These are phyloP conservation scores for Arachis hypogaea DNA, from an alignment of 306 rosid species.

Conservation along the genomic window DNA sequence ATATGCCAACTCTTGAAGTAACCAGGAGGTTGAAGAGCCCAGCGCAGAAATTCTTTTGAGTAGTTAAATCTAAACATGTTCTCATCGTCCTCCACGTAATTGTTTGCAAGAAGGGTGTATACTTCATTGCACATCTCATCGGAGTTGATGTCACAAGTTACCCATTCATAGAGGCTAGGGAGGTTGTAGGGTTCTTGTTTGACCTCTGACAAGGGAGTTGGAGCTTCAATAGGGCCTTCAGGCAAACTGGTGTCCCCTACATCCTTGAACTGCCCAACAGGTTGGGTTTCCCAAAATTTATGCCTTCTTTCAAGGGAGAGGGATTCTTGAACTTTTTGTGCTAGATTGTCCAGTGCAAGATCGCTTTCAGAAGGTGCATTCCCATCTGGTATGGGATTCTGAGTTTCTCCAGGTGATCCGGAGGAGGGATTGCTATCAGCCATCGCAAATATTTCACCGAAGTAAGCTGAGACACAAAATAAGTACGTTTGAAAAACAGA, in stretches of 20 bases:
- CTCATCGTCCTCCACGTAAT: slow-evolving; percentile 94
- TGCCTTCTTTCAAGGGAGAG: slow-evolving; percentile 72
- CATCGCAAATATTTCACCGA: slow-evolving; percentile 43
- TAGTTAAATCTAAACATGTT: slow-evolving; percentile 94
- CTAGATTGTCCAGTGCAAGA: slow-evolving; percentile 55
- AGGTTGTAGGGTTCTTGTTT: slow-evolving; percentile 94
- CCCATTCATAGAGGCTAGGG: slow-evolving; percentile 83
- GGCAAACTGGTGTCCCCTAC: slow-evolving; percentile 66
- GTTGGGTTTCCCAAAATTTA: slow-evolving; percentile 95
- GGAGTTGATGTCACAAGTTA: slow-evolving; percentile 78
- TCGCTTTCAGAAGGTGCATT: slow-evolving; percentile 64
- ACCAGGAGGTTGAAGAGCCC: slow-evolving; percentile 97
- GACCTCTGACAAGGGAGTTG: slow-evolving; percentile 79
- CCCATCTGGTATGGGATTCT: slow-evolving; percentile 67
- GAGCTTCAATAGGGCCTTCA: slow-evolving; percentile 82
- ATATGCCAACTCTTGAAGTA: slow-evolving; percentile 87
- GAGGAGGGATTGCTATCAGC: slow-evolving; percentile 67
- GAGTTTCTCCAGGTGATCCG: slow-evolving; percentile 63
- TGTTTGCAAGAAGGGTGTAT: slow-evolving; percentile 75
- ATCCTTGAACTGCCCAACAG: slow-evolving; percentile 95
- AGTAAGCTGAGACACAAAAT: slow-evolving; percentile 38
- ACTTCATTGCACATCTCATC: slow-evolving; percentile 73
- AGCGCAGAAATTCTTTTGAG: slow-evolving; percentile 84
- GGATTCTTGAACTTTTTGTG: slow-evolving; percentile 71
- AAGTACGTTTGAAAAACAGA: slow-evolving; percentile 15